Base-by-base conservation (phyloP, 768 basidiomycete species). In the Pleurotus cornucopiae region DNA sequence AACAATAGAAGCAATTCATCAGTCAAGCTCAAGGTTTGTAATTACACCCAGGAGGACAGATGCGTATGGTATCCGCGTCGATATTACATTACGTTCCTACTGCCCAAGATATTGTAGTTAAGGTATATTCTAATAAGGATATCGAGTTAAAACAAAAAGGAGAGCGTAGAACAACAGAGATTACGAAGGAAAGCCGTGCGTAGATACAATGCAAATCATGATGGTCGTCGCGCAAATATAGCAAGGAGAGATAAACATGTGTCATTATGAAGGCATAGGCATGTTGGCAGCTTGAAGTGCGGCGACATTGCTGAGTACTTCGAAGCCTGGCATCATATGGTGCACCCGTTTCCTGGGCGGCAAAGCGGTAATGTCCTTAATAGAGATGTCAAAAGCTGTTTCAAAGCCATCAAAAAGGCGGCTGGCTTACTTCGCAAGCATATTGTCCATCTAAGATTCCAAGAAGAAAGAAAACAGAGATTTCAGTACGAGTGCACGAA, bases 301-400 rank as follows among this genome's bases (percentile, higher is more conserved):
- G n/a, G 51, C 51, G 49, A 78, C 71, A 58, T 72, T 76, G 64
- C 74, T 78, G 73, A 80, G 67, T 62, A 82, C 73, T 65, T 85
- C 80, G 62, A 80, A 83, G 13, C 75, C 74, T 47, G 77, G 74
- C 69, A 85, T 81, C 76, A 85, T 80, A 65, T 85, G 84, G 67
- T 86, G 85, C 18, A 79, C 71, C 54, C 85, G 81, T 69, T 87
- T 86, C 64, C 85, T 76, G 14, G 84, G 82, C 46, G 79, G 80
- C 43, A 84, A 64, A 41, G 73, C 74, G 57, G 80, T 67, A 60
- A 84, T 72, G 60, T 83, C 82, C 71, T 83, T 73, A 47, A 59
- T 54, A 61, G 41, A 60, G 58, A 58, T 55, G 61, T 51, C 66
- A 58, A 64, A 58, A 60, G 46, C 41, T 26, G 26, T 46, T 49